Percentiles rank a stretch among this genome's conserved stretches.
Evolutionary conservation across 495 filamentous ascomycete species (phyloP).

Genomic region (Penicillium angulare): DNA sequence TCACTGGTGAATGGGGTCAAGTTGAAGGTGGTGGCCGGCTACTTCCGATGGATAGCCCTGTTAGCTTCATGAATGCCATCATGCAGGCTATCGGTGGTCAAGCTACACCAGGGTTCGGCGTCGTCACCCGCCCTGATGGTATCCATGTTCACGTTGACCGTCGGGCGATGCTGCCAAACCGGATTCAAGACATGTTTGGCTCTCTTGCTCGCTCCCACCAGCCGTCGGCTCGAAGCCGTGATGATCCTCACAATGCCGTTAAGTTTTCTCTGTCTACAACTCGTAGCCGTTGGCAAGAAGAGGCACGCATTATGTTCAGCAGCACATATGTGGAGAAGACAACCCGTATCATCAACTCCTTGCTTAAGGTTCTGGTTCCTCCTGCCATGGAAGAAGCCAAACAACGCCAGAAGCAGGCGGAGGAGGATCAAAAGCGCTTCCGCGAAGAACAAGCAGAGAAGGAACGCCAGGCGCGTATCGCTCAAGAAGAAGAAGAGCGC

Average conservation of each 20-base stretch:
- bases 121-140: constrained; percentile 57
- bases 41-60: constrained; percentile 57
- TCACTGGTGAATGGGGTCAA: constrained; percentile 54
- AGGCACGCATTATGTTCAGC: constrained; percentile 83
- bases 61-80: constrained; percentile 61
- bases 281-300: constrained; percentile 79
- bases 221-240: constrained; percentile 40
- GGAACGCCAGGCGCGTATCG: constrained; percentile 50
- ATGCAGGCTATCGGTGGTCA: constrained; percentile 57
- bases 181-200: constrained; percentile 56
- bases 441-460: constrained; percentile 47
- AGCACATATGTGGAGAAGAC: constrained; percentile 65
- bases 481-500: constrained; percentile 59
- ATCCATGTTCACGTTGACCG: constrained; percentile 57
- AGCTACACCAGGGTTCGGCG: constrained; percentile 48
- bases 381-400: constrained; percentile 79
- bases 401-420: constrained; percentile 49
- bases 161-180: constrained; percentile 50
- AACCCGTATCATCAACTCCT: constrained; percentile 65
- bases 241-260: constrained; percentile 64
- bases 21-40: constrained; percentile 49
- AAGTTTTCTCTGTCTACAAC: constrained; percentile 71
- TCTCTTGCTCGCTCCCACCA: constrained; percentile 48
- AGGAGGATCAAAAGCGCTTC: constrained; percentile 48
- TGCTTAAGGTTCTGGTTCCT: constrained; percentile 74